Conservation (phyloP, 352 stramenopile species). For the Globisporangium camurandrum region DNA sequence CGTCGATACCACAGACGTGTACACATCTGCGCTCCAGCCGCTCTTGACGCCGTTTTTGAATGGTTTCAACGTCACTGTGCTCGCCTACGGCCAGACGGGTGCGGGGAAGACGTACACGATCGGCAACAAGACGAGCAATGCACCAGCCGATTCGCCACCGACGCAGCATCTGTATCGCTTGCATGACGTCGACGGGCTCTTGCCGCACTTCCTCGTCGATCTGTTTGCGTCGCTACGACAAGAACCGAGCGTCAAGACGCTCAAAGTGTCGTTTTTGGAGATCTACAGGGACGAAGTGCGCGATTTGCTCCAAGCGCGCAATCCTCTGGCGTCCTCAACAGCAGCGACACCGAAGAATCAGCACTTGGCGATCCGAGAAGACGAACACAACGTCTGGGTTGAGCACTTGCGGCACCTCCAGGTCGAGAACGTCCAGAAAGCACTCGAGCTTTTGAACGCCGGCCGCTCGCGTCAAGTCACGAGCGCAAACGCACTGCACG, state of each 20-base stretch:
- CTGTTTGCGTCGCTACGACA: constrained; percentile 31
- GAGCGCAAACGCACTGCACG: constrained; percentile 43
- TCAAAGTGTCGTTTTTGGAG: constrained; percentile 74
- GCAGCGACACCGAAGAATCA: constrained; percentile 7
- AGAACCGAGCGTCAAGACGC: constrained; percentile 27
- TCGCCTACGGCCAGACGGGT: constrained; percentile 51
- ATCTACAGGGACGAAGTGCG: constrained; percentile 93
- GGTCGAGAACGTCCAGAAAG: constrained; percentile 26
- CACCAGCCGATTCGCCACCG: constrained; percentile 7
- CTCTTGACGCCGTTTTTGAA: constrained; percentile 38
- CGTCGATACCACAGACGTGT: constrained; percentile 20
- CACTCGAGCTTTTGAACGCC: constrained; percentile 35
- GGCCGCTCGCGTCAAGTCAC: constrained; percentile 32
- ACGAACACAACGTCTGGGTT: constrained; percentile 30
- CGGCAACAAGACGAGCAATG: constrained; percentile 23
- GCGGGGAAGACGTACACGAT: constrained; percentile 56
- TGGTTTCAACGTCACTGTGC: constrained; percentile 53
- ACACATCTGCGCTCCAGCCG: constrained; percentile 28
- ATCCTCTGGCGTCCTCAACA: too few relatives aligned
- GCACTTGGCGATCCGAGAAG: constrained; percentile 26
- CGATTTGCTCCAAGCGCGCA: constrained; percentile 73
- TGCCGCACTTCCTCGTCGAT: constrained; percentile 44
- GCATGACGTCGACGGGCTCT: constrained; percentile 28
- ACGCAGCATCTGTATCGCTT: constrained; percentile 1
- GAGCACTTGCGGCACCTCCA: constrained; percentile 34